Evolutionary conservation across 371 early-diverging fungal genomes (phyloP), one percentile per base, ranked within the genome.

Genomic region (Mortierella sp.): DNA sequence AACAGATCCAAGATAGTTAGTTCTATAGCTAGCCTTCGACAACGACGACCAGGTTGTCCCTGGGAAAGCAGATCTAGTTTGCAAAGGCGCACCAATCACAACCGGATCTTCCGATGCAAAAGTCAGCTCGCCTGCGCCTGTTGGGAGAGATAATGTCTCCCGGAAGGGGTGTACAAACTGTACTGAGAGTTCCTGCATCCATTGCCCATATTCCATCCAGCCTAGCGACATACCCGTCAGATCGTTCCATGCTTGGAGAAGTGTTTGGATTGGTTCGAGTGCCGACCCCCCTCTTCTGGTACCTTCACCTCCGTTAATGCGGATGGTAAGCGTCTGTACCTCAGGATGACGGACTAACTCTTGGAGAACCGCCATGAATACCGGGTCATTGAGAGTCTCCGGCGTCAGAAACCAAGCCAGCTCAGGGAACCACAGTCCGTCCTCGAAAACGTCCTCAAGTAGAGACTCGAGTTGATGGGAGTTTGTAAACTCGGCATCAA

Each of bases 211-310:
- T 52, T 64, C 75, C n/a, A 32, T 18, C 54, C 62, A 43, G 4
- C 64, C 65, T 3, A 74, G 45, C 8, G 49, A 49, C 69, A 74
- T 64, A 10, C 75, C 75, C 16, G 75, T 74, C 51, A 74, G 16
- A 30, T 55, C 55, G 28, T 74, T 68, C 75, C 75, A 74, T 16
- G 32, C 28, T 26, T 43, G 51, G 18, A 74, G 61, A 43, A 74
- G 32, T 22, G 43, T 68, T 12, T 40, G n/a, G 43, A 68, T 64
- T 10, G 43, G 54, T 26, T 59, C 43, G 32, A 28, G 18, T 2
- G 49, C 20, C 14, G 63, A 55, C 45, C 54, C 57, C 24, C 57
- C 39, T 43, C 57, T 37, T 43, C 58, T 14, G 20, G 43, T 43
- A 11, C 58, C 67, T 47, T 43, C 55, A 18, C 35, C 47, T 39